phyloP scores from a whole-genome alignment of 1,284 basidiomycete genomes.

The Boletellus deceptivus region DNA sequence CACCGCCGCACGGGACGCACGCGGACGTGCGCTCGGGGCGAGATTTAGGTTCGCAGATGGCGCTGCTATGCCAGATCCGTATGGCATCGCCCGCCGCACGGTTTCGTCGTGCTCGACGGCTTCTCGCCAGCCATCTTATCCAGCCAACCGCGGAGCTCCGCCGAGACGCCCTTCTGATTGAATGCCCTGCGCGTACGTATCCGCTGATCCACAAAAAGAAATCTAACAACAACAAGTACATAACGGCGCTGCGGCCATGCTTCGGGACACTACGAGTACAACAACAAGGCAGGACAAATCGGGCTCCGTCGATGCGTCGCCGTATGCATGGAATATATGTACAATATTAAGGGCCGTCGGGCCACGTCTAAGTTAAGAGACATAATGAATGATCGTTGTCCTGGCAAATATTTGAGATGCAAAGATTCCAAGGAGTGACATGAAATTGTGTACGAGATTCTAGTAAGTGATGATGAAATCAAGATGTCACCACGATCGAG shows the following conservation, averaged over 20 bases:
- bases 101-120: conserved; percentile 7
- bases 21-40: background rate
- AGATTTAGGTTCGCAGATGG: conserved; percentile 24
- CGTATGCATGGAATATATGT: conserved; percentile 31
- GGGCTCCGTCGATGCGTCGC: conserved; percentile 32
- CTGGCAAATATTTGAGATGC: conserved; percentile 35
- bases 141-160: conserved; percentile 34
- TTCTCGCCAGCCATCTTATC: conserved; percentile 3
- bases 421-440: conserved; percentile 36
- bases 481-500: conserved; percentile 40
- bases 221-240: conserved; percentile 26
- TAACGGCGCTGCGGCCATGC: conserved; percentile 24
- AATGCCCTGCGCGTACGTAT: conserved; percentile 3
- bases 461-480: conserved; percentile 35
- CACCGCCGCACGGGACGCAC: background rate
- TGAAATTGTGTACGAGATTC: conserved; percentile 36
- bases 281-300: conserved; percentile 19
- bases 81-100: background rate
- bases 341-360: conserved; percentile 35
- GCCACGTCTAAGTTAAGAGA: conserved; percentile 35
- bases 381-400: conserved; percentile 40
- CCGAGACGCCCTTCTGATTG: conserved; percentile 8
- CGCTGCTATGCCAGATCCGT: conserved; percentile 14
- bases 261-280: conserved; percentile 29
- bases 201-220: conserved; percentile 12